A percentile compares a stretch with the other conserved stretches of the same genome.
These are phyloP conservation scores for Pouteria glomerata DNA, from an alignment of 148 eudicot species.

Conservation along the genomic window DNA sequence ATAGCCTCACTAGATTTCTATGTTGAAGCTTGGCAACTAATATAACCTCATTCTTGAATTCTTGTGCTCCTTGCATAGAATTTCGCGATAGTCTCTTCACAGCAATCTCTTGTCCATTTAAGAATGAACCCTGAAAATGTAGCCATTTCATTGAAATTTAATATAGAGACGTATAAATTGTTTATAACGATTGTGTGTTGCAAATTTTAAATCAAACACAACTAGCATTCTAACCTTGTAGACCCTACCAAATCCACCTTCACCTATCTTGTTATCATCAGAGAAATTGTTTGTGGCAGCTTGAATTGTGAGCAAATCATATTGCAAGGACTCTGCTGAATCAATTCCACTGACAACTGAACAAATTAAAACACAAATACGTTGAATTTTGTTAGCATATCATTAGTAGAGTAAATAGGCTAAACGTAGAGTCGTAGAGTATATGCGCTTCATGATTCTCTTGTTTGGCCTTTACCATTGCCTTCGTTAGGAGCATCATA, in stretches of 20 bases:
- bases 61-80: not conserved
- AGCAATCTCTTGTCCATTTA: constrained; percentile 32
- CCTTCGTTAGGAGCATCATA: not conserved
- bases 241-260: constrained; percentile 8
- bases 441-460: not conserved
- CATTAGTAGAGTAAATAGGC: too few species aligned
- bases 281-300: not conserved
- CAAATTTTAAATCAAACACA: too few species aligned
- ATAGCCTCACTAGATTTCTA: too few species aligned
- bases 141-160: not conserved
- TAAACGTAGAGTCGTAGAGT: too few species aligned
- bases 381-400: not conserved
- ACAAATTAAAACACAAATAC: not conserved
- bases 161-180: too few species aligned
- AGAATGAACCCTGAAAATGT: constrained; percentile 26
- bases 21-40: constrained; percentile 2
- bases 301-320: not conserved
- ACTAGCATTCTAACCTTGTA: not conserved
- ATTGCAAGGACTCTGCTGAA: not conserved
- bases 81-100: constrained; percentile 21
- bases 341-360: not conserved
- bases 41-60: constrained; percentile 8
- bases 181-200: not conserved
- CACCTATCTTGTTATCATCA: constrained; percentile 3
- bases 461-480: not conserved